phyloP scores from a whole-genome alignment of 805 yeast genomes.

The Lachancea cidri region DNA sequence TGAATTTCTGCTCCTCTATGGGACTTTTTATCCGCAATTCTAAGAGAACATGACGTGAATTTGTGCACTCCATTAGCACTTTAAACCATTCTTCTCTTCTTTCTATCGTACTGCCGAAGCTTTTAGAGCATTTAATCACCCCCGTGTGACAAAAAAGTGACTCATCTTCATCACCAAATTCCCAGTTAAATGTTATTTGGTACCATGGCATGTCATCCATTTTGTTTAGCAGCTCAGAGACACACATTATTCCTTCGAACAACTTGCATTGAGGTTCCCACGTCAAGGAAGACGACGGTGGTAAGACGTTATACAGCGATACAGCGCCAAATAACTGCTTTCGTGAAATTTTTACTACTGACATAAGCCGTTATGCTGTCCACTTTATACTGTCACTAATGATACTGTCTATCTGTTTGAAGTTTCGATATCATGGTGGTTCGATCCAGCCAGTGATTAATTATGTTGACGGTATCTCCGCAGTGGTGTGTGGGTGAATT shows the following conservation, averaged over 20 bases:
- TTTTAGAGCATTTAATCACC: slow-evolving; percentile 15
- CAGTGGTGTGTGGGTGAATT: not conserved
- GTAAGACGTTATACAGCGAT: slow-evolving; percentile 18
- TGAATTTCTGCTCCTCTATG: slow-evolving; percentile 16
- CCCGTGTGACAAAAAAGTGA: slow-evolving; percentile 19
- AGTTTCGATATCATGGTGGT: too few species aligned
- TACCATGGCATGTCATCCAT: slow-evolving; percentile 15
- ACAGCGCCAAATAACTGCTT: slow-evolving; percentile 13
- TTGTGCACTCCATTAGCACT: slow-evolving; percentile 17
- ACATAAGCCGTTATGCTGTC: too few species aligned
- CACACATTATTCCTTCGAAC: slow-evolving; percentile 17
- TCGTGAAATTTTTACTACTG: slow-evolving; percentile 4
- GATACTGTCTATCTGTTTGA: too few species aligned
- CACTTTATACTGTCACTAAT: too few species aligned
- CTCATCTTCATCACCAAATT: slow-evolving; percentile 3
- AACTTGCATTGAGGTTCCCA: slow-evolving; percentile 15
- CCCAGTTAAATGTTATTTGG: slow-evolving; percentile 18
- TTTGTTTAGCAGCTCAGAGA: slow-evolving; percentile 15
- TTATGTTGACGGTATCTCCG: not conserved
- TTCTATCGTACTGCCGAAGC: slow-evolving; percentile 15
- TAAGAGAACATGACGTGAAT: slow-evolving; percentile 15
- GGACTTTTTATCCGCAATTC: slow-evolving; percentile 17
- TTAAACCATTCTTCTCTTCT: slow-evolving; percentile 14
- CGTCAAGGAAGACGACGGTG: slow-evolving; percentile 12
- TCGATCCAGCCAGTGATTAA: not conserved